Evolutionary conservation across 768 basidiomycete genomes (phyloP).

Genomic region (Tricholoma hemisulphureum): DNA sequence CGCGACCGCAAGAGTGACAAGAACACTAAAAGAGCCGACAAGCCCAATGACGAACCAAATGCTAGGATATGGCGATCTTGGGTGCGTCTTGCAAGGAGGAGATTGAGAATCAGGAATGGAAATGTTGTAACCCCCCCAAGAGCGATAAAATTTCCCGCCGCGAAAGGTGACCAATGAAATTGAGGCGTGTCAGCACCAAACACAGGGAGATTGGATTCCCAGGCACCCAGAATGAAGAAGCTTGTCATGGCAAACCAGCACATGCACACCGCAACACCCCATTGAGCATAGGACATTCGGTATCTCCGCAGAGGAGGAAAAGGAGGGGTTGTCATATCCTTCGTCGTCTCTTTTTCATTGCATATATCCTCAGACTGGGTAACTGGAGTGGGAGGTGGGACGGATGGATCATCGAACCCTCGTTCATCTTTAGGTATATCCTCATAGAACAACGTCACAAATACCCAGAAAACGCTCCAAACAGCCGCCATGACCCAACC

Average conservation of each 20-base stretch:
- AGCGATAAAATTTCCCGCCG: slow-evolving; percentile 69
- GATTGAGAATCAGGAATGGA: slow-evolving; percentile 65
- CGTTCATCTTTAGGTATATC: slow-evolving; percentile 31
- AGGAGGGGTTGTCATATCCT: slow-evolving; percentile 26
- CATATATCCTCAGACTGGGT: background rate
- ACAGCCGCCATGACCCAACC: slow-evolving; percentile 61
- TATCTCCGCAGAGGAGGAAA: slow-evolving; percentile 8
- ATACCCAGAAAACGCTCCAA: slow-evolving; percentile 53
- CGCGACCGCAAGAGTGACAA: slow-evolving; percentile 42
- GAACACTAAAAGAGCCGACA: slow-evolving; percentile 51
- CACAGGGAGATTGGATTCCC: slow-evolving; percentile 69
- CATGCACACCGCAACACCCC: slow-evolving; percentile 60
- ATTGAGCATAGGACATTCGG: slow-evolving; percentile 31
- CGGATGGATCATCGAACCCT: background rate
- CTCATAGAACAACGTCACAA: slow-evolving; percentile 35
- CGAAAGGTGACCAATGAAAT: slow-evolving; percentile 59
- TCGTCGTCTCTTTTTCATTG: background rate
- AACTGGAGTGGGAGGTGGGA: background rate
- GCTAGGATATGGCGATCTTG: slow-evolving; percentile 63
- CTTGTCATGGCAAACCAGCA: slow-evolving; percentile 70
- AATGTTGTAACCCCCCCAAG: slow-evolving; percentile 60
- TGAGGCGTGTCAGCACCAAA: slow-evolving; percentile 42
- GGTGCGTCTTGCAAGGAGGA: slow-evolving; percentile 52
- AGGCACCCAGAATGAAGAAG: slow-evolving; percentile 68
- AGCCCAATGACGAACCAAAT: slow-evolving; percentile 49